Base-by-base conservation (phyloP, 2,329 filamentous ascomycete genomes). In the Colletotrichum noveboracense region DNA sequence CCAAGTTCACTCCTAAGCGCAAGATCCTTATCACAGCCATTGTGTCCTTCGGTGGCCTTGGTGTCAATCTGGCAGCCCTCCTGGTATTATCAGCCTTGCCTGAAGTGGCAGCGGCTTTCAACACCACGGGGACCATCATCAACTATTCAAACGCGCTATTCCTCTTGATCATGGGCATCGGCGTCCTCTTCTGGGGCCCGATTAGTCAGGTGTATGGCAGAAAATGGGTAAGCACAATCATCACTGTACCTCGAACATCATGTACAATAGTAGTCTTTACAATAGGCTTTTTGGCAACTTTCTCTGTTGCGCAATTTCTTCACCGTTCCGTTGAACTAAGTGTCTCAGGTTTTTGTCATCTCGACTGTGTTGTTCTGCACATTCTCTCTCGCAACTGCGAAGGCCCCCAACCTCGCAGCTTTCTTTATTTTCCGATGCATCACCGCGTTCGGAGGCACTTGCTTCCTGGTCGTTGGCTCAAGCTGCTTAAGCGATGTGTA, bases 381-480 rank as follows among this genome's bases (percentile, higher is more conserved):
- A 2, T 94, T 93, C 80, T 93, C 89, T 24, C 87, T 93, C 30
- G 93, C 91, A 48, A 94, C 93, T 0, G 93, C 93, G 0, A 84
- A 94, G 6, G 88, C 93, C 3, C 93, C 93, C 0, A 93, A 94
- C 78, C 85, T 95, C 9, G 88, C 88, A 1, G 85, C 90, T 0
- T 95, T 93, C 81, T 94, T 93, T 80, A 85, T 94, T 58, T 94
- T 94, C 80, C 91, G 93, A 3, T 89, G 93, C 79, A 84, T 94
- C 74, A 94, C 92, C 1, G 93, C 93, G 0, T 93, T 94, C 76
- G 91, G 94, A 85, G 93, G 93, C 12, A 94, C 92, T 0, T 89
- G 91, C 0, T 94, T 94, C 77, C 85, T 95, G 6, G 91, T 93
- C 9, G 90, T 94, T 36, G 93, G 93, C 2, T 91, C 90, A 4